Evolutionary conservation across 352 stramenopile genomes (phyloP), one percentile per base, ranked within the genome.

Genomic region (Aphanomyces euteiches): DNA sequence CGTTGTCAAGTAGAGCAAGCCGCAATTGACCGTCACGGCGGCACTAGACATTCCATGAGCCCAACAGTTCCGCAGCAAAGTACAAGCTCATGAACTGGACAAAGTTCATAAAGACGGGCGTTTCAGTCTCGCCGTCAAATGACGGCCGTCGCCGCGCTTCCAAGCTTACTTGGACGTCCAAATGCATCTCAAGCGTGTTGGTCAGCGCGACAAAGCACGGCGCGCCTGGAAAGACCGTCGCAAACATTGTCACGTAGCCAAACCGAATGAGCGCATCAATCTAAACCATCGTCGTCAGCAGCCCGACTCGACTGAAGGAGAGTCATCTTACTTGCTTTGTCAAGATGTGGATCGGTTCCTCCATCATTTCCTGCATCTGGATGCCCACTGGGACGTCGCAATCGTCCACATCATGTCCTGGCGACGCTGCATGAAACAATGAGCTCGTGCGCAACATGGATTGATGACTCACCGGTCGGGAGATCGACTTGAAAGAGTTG

Each of bases 161-260:
- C 7, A 84, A 83, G 56, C 89, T 85, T 72, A 90, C 93, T 7
- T 87, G 75, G 0, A 94, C 87, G 65, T 97, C 89, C 6, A 95
- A 74, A 41, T 92, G 82, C 63, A 90, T 92, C 60, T 96, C 92
- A 66, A 98, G 73, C 1, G 93, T 81, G 70, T 97, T 96, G 56
- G 84, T 90, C 36, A 94, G 50, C 50, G 96, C 78, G 28, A 90
- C 90, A 63, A 98, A 81, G 48, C 98, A 74, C 17, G 93, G 87
- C 21, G 88, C 95, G 15, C 92, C 72, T 0, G 93, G 93, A 65
- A 97, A 90, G 47, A 96, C 95, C 0, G 85, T 92, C 2, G 96
- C 90, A 76, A 98, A 98, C 77, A 98, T 88, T 40, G 92, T 98
- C 47, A 98, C 85, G 75, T 98, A 98, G 50, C 93, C 92, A 72